Base-by-base conservation (phyloP, 2,329 filamentous ascomycete genomes). In the Penicillium aurantiogriseum region DNA sequence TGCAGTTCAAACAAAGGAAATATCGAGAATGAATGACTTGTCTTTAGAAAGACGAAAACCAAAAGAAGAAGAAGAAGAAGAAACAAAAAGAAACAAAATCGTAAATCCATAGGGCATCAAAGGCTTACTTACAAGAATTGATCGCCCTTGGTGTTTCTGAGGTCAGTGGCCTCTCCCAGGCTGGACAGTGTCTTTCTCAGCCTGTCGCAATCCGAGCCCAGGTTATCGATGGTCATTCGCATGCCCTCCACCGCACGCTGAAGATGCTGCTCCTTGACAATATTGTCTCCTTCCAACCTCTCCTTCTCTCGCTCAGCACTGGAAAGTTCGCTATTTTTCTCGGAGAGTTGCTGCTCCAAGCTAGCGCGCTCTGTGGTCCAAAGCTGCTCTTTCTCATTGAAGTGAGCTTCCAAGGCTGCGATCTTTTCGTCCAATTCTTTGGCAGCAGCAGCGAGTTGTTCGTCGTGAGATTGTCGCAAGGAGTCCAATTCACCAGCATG, bases 121-220 rank as follows among this genome's bases (percentile, higher is more conserved):
- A 62, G 69, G 67, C 66, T 66, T 64, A 79, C 78, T 80, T 76
- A 80, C 78, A 80, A 80, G 71, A 79, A 80, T 67, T 74, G 68
- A 69, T 80, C 78, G 58, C 77, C 76, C 60, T 79, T 78, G 66
- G 68, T 79, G 67, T 67, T 80, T 72, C 71, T 83, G 59, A 81
- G 73, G 60, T 80, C 76, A 56, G 79, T 81, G 60, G 80, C 80
- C 68, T 82, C 81, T 48, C 77, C 77, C 29, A 79, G 72, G 59
- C 74, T 79, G 60, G 81, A 78, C 60, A 81, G 75, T 49, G 79
- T 79, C 67, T 79, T 81, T 50, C 77, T 77, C 58, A 83, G 69
- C 43, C 76, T 77, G 48, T 80, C 78, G 50, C 79, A 78, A 62
- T 84, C 81, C 60, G 79, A 76, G 51, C 78, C 77, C 71, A 81